These are phyloP conservation scores for Fusarium tupiense DNA, from an alignment of 2,329 filamentous ascomycete genomes.

Conservation along the genomic window DNA sequence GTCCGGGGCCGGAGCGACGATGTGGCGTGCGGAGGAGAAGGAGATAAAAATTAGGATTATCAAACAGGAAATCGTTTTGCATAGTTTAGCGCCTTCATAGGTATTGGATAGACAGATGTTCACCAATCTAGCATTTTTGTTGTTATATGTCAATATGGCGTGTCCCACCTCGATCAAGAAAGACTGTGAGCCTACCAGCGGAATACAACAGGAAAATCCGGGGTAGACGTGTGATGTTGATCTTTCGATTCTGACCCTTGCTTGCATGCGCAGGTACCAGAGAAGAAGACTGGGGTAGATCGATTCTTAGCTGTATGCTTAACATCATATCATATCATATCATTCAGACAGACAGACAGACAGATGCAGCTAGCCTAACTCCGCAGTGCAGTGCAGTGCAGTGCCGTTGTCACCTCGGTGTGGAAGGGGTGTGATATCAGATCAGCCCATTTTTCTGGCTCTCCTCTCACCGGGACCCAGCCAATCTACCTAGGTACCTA, in stretches of 20 bases:
- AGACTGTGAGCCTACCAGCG: not conserved
- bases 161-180: not conserved
- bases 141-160: not conserved
- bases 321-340: slow-evolving; percentile 11
- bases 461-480: slow-evolving; percentile 35
- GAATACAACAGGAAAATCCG: not conserved
- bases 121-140: slow-evolving; percentile 31
- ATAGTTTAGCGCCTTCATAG: slow-evolving; percentile 30
- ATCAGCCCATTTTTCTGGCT: slow-evolving; percentile 28
- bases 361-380: slow-evolving; percentile 17
- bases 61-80: slow-evolving; percentile 10
- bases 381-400: not conserved
- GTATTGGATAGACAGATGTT: slow-evolving; percentile 30
- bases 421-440: not conserved
- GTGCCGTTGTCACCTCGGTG: slow-evolving; percentile 5
- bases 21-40: slow-evolving; percentile 7
- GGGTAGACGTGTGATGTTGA: slow-evolving; percentile 1
- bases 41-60: not conserved
- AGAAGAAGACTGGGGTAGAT: slow-evolving; percentile 21
- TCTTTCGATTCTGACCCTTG: slow-evolving; percentile 16
- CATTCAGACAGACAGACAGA: not conserved
- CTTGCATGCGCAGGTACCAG: slow-evolving; percentile 21
- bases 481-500: slow-evolving; percentile 28
- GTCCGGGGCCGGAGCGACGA: not conserved
- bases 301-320: slow-evolving; percentile 2